Evolutionary conservation across 176 grass and related monocot genomes (phyloP).

Genomic region (Phyllostachys edulis): DNA sequence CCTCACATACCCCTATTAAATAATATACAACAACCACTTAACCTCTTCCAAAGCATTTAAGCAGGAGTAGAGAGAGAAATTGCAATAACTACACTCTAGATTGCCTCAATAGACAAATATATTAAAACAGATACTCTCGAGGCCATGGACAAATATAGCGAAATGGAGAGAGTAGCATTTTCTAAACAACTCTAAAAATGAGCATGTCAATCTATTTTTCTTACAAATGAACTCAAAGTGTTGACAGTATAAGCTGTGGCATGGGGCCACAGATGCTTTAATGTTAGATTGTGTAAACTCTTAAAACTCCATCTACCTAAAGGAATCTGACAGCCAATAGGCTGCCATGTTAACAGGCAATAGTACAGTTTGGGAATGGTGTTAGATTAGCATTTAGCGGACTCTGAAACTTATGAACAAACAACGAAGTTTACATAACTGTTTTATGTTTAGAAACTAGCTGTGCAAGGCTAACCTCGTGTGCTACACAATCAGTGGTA

Average conservation of each 20-base stretch:
- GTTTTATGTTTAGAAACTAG: background rate
- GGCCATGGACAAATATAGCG: no score
- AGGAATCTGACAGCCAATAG: background rate
- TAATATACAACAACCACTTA: no score
- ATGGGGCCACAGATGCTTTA: background rate
- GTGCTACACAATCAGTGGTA: background rate
- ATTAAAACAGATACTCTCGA: no score
- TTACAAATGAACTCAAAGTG: background rate
- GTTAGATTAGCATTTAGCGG: constrained; percentile 15
- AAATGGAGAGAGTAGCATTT: background rate
- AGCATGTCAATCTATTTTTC: background rate
- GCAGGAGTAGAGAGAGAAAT: no score
- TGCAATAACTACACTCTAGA: no score
- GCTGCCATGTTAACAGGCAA: constrained; percentile 9
- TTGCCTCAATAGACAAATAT: no score
- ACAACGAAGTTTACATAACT: background rate
- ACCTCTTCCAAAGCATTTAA: no score
- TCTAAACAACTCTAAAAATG: background rate
- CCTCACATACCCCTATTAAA: no score
- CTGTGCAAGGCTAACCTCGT: background rate
- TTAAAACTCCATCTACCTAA: background rate
- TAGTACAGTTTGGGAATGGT: background rate
- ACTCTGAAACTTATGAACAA: constrained; percentile 8
- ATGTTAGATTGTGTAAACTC: background rate
- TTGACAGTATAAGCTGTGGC: background rate